Evolutionary conservation across 805 yeast species (phyloP).

Genomic region (Teunomyces barrocoloradensis): DNA sequence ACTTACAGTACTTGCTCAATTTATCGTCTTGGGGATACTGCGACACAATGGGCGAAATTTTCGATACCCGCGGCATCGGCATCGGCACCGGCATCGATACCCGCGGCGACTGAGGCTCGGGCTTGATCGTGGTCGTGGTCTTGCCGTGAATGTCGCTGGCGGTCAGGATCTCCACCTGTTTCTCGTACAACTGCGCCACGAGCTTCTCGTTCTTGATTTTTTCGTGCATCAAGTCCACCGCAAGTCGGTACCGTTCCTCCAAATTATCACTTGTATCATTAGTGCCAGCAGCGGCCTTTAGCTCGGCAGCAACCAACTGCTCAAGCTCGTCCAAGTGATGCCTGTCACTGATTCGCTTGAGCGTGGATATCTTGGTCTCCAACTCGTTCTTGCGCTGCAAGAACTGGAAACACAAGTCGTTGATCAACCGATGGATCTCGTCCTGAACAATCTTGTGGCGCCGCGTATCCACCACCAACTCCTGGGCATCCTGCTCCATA

Average conservation of each 20-base stretch:
- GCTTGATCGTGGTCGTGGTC: background rate
- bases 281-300: background rate
- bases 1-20: slow-evolving; percentile 38
- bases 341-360: slow-evolving; percentile 12
- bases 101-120: slow-evolving; percentile 5
- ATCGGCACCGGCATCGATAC: slow-evolving; percentile 5
- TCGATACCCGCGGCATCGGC: slow-evolving; percentile 9
- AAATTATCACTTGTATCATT: background rate
- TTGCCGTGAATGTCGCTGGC: background rate
- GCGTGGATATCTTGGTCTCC: slow-evolving; percentile 10
- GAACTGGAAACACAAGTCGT: slow-evolving; percentile 37
- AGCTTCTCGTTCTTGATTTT: slow-evolving; percentile 21
- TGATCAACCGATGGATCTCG: slow-evolving; percentile 37
- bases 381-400: slow-evolving; percentile 32
- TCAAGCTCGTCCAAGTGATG: slow-evolving; percentile 1
- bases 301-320: background rate
- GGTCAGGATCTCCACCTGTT: slow-evolving; percentile 22
- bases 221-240: slow-evolving; percentile 27
- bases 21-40: slow-evolving; percentile 30
- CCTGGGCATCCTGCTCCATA: slow-evolving; percentile 9
- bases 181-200: slow-evolving; percentile 14
- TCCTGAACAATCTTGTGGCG: slow-evolving; percentile 38
- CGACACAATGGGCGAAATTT: slow-evolving; percentile 18
- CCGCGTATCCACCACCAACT: slow-evolving; percentile 20
- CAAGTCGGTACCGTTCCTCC: slow-evolving; percentile 16